Percentiles rank a stretch among this genome's conserved stretches.
phyloP scores from a whole-genome alignment of 2,329 filamentous ascomycete species.

The Claviceps africana region DNA sequence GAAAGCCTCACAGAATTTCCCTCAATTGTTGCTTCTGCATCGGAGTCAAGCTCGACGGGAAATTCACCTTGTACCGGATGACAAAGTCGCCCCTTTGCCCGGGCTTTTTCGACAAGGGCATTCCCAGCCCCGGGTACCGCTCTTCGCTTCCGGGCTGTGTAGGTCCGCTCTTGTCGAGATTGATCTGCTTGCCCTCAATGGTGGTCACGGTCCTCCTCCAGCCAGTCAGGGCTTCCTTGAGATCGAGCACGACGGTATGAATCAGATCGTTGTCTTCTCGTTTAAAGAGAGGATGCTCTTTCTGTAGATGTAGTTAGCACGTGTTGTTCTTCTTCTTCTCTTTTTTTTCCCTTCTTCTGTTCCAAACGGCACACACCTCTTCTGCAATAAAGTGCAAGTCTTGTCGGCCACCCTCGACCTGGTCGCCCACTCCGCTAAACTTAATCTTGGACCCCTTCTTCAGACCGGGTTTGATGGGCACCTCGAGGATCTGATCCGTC shows the following conservation, averaged over 20 bases:
- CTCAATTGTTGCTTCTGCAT: slow-evolving; percentile 69
- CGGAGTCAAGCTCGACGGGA: slow-evolving; percentile 63
- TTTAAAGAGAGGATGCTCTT: slow-evolving; percentile 70
- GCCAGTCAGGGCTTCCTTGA: slow-evolving; percentile 89
- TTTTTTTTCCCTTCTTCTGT: background rate
- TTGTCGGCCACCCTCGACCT: slow-evolving; percentile 90
- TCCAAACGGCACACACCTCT: slow-evolving; percentile 50
- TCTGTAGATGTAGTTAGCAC: slow-evolving; percentile 35
- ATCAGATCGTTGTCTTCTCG: slow-evolving; percentile 82
- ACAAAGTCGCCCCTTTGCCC: slow-evolving; percentile 75
- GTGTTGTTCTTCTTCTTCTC: too few species aligned
- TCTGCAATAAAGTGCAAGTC: slow-evolving; percentile 90
- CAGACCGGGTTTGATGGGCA: slow-evolving; percentile 87
- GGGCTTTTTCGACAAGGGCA: slow-evolving; percentile 88
- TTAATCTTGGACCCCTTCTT: slow-evolving; percentile 98
- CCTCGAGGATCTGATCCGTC: slow-evolving; percentile 81
- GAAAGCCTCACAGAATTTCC: slow-evolving; percentile 50
- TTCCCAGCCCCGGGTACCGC: slow-evolving; percentile 71
- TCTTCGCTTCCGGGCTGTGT: slow-evolving; percentile 76
- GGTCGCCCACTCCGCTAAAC: slow-evolving; percentile 93
- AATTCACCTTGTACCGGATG: slow-evolving; percentile 83
- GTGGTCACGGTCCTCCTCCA: slow-evolving; percentile 87
- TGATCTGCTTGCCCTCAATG: slow-evolving; percentile 80
- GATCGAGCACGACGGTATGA: slow-evolving; percentile 62
- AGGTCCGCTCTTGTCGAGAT: slow-evolving; percentile 65